A percentile compares a stretch with the other conserved stretches of the same genome.
Conservation (phyloP, 2,329 filamentous ascomycete species). For the Fusarium pseudograminearum region DNA sequence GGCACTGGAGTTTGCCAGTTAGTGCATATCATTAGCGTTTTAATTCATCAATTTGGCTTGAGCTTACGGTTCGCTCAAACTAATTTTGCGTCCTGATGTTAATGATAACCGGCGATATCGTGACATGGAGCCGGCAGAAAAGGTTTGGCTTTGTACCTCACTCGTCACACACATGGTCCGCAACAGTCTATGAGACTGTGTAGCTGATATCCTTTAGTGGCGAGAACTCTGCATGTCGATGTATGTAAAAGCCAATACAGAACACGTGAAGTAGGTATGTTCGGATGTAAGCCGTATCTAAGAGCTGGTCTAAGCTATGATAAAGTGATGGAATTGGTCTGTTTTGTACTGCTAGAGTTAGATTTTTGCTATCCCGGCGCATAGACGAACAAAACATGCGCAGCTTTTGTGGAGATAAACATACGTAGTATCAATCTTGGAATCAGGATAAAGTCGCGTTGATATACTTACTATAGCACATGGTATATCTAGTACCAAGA, state of each 20-base stretch:
- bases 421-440: constrained; percentile 53
- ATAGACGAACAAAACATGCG: background rate
- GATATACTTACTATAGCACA: background rate
- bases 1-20: no score
- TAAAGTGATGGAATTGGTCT: background rate
- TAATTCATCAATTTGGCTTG: no score
- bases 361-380: background rate
- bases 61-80: no score
- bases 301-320: background rate
- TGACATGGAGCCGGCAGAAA: no score
- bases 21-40: no score
- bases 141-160: no score
- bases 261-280: no score
- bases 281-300: background rate
- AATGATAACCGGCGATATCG: no score
- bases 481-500: background rate
- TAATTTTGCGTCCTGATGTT: no score
- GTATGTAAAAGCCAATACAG: no score
- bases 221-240: no score
- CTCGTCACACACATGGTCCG: no score
- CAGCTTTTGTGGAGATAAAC: background rate
- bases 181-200: background rate
- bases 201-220: background rate
- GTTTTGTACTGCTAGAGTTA: background rate
- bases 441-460: background rate